A percentile compares a stretch with the other conserved stretches of the same genome.
These are phyloP conservation scores for Arthrobotrys entomopaga DNA, from an alignment of 2,329 filamentous ascomycete genomes.

Conservation along the genomic window DNA sequence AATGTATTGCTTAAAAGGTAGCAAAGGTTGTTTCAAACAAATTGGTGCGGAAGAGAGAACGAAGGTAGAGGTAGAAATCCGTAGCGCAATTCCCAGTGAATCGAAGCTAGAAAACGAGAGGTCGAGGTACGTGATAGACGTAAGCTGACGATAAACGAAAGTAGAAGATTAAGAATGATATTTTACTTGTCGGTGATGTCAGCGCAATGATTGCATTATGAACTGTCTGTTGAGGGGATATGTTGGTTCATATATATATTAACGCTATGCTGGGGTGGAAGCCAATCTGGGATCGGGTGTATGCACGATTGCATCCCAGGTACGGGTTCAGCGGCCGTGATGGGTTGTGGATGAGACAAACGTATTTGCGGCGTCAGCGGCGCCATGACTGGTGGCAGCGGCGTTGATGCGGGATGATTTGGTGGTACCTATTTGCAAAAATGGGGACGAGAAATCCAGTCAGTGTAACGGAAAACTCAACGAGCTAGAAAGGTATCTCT, in stretches of 20 bases:
- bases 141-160: constrained; percentile 10
- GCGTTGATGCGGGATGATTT: constrained; percentile 48
- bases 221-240: constrained; percentile 24
- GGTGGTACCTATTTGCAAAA: no score
- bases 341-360: constrained; percentile 27
- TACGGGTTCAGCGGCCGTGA: constrained; percentile 15
- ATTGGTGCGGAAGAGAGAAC: background rate
- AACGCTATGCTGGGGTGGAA: background rate
- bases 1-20: no score
- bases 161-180: constrained; percentile 27
- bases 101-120: constrained; percentile 11
- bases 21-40: background rate
- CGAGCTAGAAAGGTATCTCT: background rate
- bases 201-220: constrained; percentile 13
- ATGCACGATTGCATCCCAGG: constrained; percentile 28
- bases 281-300: constrained; percentile 5
- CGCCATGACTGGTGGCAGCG: constrained; percentile 40
- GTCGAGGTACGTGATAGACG: background rate
- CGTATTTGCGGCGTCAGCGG: constrained; percentile 54
- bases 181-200: constrained; percentile 11
- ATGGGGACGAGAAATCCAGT: constrained; percentile 1
- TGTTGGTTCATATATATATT: constrained; percentile 32
- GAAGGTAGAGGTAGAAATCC: background rate
- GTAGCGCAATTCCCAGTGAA: background rate
- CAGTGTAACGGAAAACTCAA: constrained; percentile 39